Evolutionary conservation across 108 stramenopile genomes (phyloP).

Genomic region (Nitzschia inconspicua): DNA sequence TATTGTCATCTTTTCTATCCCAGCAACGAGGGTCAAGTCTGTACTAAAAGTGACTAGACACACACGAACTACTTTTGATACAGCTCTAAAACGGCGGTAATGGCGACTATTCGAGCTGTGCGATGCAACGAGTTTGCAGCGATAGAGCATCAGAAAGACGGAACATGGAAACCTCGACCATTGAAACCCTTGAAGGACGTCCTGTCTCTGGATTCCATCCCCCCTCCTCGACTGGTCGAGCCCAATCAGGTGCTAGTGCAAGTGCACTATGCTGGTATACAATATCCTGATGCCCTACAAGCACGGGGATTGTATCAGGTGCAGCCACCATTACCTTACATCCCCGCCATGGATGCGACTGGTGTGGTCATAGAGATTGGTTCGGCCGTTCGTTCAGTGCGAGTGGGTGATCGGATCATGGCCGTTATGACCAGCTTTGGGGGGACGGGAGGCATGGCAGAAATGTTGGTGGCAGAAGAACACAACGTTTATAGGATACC

Average conservation of each 20-base stretch:
- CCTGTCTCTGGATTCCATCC: slow-evolving; percentile 27
- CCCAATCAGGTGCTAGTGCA: slow-evolving; percentile 40
- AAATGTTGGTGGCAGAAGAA: slow-evolving; percentile 35
- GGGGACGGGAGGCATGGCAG: slow-evolving; percentile 55
- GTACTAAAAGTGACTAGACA: too few relatives aligned
- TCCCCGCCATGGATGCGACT: slow-evolving; percentile 66
- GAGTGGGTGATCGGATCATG: slow-evolving; percentile 60
- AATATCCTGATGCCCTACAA: slow-evolving; percentile 73
- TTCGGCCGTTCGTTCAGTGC: slow-evolving; percentile 13
- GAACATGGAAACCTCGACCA: not conserved
- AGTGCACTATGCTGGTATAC: slow-evolving; percentile 58
- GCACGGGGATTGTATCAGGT: slow-evolving; percentile 65
- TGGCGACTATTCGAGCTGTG: slow-evolving; percentile 50
- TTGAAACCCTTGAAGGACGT: slow-evolving; percentile 9
- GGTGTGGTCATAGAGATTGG: slow-evolving; percentile 55
- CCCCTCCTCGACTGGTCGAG: slow-evolving; percentile 5
- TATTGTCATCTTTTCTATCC: too few relatives aligned
- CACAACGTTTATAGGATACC: slow-evolving; percentile 51
- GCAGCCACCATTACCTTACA: slow-evolving; percentile 57
- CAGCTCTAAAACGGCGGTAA: too few relatives aligned
- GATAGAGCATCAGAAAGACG: slow-evolving; percentile 10
- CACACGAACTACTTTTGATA: too few relatives aligned
- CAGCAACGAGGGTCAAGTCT: too few relatives aligned
- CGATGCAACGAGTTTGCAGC: slow-evolving; percentile 58
- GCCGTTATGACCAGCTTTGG: slow-evolving; percentile 50